Evolutionary conservation across 2,329 filamentous ascomycete genomes (phyloP).

Genomic region (Xylariales sp.): DNA sequence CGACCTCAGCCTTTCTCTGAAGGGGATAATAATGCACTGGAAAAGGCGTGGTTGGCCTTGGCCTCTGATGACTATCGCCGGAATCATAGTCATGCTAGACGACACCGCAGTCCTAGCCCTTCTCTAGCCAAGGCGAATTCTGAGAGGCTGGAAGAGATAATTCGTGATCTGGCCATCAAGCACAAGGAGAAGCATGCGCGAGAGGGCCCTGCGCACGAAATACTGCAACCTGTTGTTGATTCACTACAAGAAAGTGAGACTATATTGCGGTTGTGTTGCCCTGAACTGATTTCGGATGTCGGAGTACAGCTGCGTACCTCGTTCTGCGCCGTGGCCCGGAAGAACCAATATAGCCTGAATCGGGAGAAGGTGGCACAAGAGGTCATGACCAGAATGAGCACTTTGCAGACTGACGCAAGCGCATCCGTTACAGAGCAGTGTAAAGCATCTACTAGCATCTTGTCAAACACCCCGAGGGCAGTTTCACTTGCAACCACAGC

Average conservation of each 20-base stretch:
- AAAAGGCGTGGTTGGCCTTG: constrained; percentile 70
- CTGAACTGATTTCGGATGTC: constrained; percentile 41
- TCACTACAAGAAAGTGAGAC: constrained; percentile 23
- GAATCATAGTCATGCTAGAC: constrained; percentile 38
- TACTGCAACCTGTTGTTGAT: constrained; percentile 23
- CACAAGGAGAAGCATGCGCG: constrained; percentile 44
- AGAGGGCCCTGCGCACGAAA: constrained; percentile 28
- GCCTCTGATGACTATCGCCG: constrained; percentile 41
- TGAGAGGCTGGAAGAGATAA: constrained; percentile 32
- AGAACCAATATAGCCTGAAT: constrained; percentile 32
- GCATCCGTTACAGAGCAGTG: constrained; percentile 14
- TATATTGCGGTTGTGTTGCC: constrained; percentile 40
- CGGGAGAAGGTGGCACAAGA: constrained; percentile 41
- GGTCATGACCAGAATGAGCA: constrained; percentile 35
- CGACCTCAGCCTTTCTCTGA: constrained; percentile 73
- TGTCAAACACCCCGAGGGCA: constrained; percentile 13
- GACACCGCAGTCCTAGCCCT: constrained; percentile 28
- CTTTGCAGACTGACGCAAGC: constrained; percentile 18
- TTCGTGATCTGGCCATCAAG: constrained; percentile 38
- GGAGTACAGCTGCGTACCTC: constrained; percentile 40
- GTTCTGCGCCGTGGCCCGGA: constrained; percentile 47
- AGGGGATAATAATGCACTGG: constrained; percentile 74
- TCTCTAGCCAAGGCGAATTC: constrained; percentile 29
- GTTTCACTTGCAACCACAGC: constrained; percentile 11
- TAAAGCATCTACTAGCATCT: constrained; percentile 14